These are phyloP conservation scores for Tetradesmus lagerheimii DNA, from an alignment of 139 green algal genomes.

Conservation along the genomic window DNA sequence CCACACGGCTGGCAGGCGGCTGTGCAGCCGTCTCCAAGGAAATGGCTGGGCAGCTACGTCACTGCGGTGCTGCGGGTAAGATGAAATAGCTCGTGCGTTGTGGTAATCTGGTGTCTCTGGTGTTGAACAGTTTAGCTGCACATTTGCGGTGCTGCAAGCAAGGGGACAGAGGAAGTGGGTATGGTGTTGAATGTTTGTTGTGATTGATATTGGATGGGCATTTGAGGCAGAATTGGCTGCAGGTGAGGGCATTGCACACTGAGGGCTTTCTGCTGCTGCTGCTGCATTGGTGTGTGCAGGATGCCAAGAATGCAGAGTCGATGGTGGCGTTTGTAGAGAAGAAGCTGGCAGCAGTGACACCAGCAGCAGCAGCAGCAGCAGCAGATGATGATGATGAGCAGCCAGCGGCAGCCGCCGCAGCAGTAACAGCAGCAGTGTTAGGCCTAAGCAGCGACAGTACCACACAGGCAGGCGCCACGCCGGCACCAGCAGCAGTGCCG, in stretches of 20 bases:
- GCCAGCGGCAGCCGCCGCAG: background rate
- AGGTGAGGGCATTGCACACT: background rate
- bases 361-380: conserved; percentile 8
- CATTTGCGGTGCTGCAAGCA: no score
- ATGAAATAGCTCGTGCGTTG: no score
- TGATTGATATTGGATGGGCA: no score
- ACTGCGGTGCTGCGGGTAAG: background rate
- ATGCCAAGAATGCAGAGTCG: conserved; percentile 1
- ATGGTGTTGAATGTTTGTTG: no score
- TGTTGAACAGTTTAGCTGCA: no score
- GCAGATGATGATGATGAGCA: background rate
- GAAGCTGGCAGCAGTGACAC: background rate
- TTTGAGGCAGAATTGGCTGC: background rate
- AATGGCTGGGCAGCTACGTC: background rate
- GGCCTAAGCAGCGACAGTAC: background rate
- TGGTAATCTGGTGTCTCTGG: no score
- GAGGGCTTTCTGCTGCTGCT: background rate
- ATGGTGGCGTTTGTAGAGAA: background rate
- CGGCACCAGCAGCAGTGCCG: background rate
- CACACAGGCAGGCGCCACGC: background rate
- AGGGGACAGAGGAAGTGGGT: no score
- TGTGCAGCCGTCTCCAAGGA: background rate
- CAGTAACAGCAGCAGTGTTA: background rate
- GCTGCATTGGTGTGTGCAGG: background rate
- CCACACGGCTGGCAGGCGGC: background rate